Evolutionary conservation across 2,329 filamentous ascomycete genomes (phyloP), one percentile per base, ranked within the genome.

Genomic region (Ilyonectria robusta): DNA sequence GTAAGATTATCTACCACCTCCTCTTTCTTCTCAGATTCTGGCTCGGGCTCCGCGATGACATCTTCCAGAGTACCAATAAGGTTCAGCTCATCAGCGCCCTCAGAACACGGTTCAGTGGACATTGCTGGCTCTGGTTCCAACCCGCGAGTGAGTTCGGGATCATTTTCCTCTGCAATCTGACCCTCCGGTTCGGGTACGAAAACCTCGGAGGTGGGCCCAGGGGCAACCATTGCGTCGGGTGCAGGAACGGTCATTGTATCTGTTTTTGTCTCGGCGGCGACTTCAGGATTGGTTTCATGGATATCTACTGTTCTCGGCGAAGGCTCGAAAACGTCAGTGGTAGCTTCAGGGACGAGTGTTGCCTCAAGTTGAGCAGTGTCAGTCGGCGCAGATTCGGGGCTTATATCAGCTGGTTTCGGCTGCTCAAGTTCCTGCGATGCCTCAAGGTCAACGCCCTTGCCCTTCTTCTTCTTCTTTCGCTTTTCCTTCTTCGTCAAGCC

Each of bases 391-490:
- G 26, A 13, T 51, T 42, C 42, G 9, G n/a, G n/a, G 33, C 17
- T 17, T 15, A 35, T 1, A 10, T 37, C 37, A 23, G 15, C 29
- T 26, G 46, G 33, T 19, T 46, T 47, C 15, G 21, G 6, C n/a
- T 54, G 21, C 33, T 61, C 48, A n/a, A 13, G 33, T 46, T 50
- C 56, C 42, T 23, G 33, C 23, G 53, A 19, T 2, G 53, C 33
- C 10, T 57, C 54, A 9, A 55, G 21, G 8, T 66, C 66, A 11
- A 54, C 31, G 21, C 26, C 48, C n/a, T 63, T 59, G 21, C 59
- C 67, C 62, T 70, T 69, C 56, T 61, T 65, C 55, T 66, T 72
- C 53, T 72, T 69, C 54, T 56, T 48, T 23, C 54, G 46, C 35
- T 53, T 50, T 23, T 64, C 61, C 35, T 62, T 59, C 46, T 60